Base-by-base conservation (phyloP, 2,329 filamentous ascomycete genomes). In the Penicillium palitans region DNA sequence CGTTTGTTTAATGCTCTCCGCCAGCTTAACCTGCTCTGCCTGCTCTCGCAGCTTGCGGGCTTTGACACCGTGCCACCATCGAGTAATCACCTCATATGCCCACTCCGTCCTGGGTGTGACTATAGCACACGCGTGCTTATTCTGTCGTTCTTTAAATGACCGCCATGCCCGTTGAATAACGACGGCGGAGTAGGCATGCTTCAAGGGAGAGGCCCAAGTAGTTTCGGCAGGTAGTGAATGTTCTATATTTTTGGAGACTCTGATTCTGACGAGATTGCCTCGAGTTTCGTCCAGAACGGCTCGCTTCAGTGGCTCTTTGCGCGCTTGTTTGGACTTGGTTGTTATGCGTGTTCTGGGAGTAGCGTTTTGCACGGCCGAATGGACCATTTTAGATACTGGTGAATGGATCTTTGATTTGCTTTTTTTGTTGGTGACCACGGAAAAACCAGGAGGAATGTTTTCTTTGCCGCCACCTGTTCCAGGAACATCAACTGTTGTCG, bases 401-500 rank as follows among this genome's bases (percentile, higher is more conserved):
- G 33, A 15, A 17, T 31, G n/a, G 9, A 5, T 29, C n/a, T 19
- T n/a, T 13, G 24, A 6, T 12, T 57, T 55, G 15, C 41, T 45
- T 33, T 68, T 68, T 2, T 55, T 59, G 33, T 70, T 68, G 47
- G 63, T 48, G 12, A 60, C 55, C 37, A 55, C 39, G 13, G 67
- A 31, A 33, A 62, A 52, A 4, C 79, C 80, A 1, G 84, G 85
- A 15, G 84, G 84, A 6, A 86, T 67, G 61, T 88, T 88, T 69
- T 88, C 85, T 65, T 88, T 88, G 6, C 85, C 85, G 5, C 79
- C 79, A 35, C 83, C 82, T 49, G 78, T 78, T 25, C 84, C 84
- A 58, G 75, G 66, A n/a, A 81, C 68, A 64, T 86, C 81, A 44
- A 74, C 66, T 19, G 71, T 69, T 41, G 74, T 71, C 5, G 73